Evolutionary conservation across 352 stramenopile species (phyloP).

Genomic region (Peronospora tabacina): DNA sequence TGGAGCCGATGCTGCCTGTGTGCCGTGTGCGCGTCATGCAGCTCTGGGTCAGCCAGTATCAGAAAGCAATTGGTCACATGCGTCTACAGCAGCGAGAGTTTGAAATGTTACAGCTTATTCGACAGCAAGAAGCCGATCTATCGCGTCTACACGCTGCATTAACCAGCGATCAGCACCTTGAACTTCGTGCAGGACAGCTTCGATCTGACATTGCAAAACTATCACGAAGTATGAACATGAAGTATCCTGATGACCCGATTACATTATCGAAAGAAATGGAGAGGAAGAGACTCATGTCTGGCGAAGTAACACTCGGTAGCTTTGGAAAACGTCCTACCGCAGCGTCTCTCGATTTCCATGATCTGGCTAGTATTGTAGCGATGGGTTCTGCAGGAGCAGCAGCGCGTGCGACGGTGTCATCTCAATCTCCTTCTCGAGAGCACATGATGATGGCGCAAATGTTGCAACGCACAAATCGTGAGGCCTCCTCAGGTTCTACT

Average conservation of each 20-base stretch:
- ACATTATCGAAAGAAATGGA: conserved; percentile 21
- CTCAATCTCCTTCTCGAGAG: conserved; percentile 17
- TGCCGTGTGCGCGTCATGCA: conserved; percentile 83
- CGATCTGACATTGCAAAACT: conserved; percentile 66
- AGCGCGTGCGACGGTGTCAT: conserved; percentile 8
- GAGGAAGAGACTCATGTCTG: conserved; percentile 9
- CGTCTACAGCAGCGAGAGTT: conserved; percentile 79
- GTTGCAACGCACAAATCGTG: conserved; percentile 25
- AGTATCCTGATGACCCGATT: conserved; percentile 38
- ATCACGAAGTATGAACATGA: conserved; percentile 64
- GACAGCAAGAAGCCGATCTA: conserved; percentile 71
- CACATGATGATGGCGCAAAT: conserved; percentile 34
- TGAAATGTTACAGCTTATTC: conserved; percentile 77
- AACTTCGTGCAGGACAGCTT: conserved; percentile 54
- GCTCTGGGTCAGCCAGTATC: conserved; percentile 79
- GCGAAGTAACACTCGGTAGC: conserved; percentile 2
- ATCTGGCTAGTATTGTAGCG: conserved; percentile 37
- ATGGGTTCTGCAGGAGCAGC: conserved; percentile 27
- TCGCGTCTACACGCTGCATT: conserved; percentile 56
- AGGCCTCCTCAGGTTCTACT: conserved; percentile 7
- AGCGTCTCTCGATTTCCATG: conserved; percentile 44
- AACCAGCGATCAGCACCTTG: conserved; percentile 49
- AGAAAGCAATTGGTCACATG: conserved; percentile 86
- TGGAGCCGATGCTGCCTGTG: conserved; percentile 75
- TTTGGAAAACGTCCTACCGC: conserved; percentile 24